These are phyloP conservation scores for Epichloe festucae DNA, from an alignment of 2,329 filamentous ascomycete species.

Conservation along the genomic window DNA sequence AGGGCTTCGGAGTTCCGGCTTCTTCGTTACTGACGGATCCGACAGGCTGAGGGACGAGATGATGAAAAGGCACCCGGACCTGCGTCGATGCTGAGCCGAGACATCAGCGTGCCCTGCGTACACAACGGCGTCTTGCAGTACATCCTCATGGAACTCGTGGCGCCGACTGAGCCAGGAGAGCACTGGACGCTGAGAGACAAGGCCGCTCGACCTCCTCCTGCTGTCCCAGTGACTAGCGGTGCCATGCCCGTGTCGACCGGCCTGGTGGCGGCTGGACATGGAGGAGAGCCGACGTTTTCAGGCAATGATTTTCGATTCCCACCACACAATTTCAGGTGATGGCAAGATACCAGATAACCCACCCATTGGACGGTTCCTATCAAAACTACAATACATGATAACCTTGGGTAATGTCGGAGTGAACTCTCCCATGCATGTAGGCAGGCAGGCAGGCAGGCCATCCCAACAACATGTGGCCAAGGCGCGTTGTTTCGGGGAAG, in stretches of 20 bases:
- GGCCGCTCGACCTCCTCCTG: conserved; percentile 3
- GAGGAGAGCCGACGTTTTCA: background rate
- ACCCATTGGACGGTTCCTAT: background rate
- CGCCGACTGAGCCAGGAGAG: conserved; percentile 22
- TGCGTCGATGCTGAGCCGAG: conserved; percentile 20
- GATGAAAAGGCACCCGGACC: conserved; percentile 19
- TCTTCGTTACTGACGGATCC: background rate
- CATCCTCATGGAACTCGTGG: conserved; percentile 32
- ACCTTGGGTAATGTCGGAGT: background rate
- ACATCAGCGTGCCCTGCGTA: conserved; percentile 32
- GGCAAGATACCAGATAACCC: no score
- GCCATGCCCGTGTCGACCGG: conserved; percentile 2
- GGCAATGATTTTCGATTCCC: background rate
- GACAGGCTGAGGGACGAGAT: conserved; percentile 37
- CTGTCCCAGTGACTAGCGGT: conserved; percentile 5
- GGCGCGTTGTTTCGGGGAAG: conserved; percentile 2
- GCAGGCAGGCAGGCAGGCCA: no score
- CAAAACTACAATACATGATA: background rate
- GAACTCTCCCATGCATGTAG: background rate
- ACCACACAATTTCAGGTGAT: background rate
- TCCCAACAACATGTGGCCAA: background rate
- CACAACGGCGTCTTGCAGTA: conserved; percentile 34
- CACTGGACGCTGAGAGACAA: conserved; percentile 23
- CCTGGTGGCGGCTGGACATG: conserved; percentile 1
- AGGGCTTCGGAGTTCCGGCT: background rate